Base-by-base conservation (phyloP, 768 basidiomycete genomes). In the Dioszegia hungarica region DNA sequence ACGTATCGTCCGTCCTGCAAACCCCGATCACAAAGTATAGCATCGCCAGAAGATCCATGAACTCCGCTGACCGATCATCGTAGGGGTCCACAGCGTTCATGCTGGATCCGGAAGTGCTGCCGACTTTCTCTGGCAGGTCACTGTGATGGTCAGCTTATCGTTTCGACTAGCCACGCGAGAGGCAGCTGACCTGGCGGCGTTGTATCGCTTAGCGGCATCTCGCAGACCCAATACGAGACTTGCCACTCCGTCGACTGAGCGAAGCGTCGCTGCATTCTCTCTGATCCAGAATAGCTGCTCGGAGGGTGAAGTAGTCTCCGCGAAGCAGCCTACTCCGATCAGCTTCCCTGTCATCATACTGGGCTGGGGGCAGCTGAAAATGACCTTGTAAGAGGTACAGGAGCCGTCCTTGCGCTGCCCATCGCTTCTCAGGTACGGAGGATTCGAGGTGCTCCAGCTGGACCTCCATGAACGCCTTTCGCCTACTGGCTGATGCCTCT, bases 251-350 rank as follows among this genome's bases (percentile, higher is more conserved):
- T 94, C 90, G 0, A 86, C 86, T 20, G 82, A 80, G 47, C 91
- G 83, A 1, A 98, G 85, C 19, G 89, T 80, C 73, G 88, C 90
- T 73, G 88, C 88, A 72, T 97, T 94, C 75, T 94, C 87, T 59
- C 93, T 87, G 66, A 99, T 88, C 86, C 91, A 92, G 62, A 92
- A 89, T 36, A 98, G 79, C 73, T 99, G 94, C 73, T 94, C 87
- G 71, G 98, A 91, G 0, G 91, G 88, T 20, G 90, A 90, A 10
- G 84, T 83, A 0, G 91, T 90, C 75, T 95, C 92, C 3, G 85
- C 87, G 68, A 94, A 95, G 4, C 89, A 88, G 33, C 91, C 91
- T 93, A 60, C 8, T 52, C n/a, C n/a, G 37, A 48, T 22, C 22
- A 56, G 40, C 19, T 56, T n/a, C n/a, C 10, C 24, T 51, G 45